Base-by-base conservation (phyloP, 768 basidiomycete species). In the Rhodosporidiobolus odoratus region DNA sequence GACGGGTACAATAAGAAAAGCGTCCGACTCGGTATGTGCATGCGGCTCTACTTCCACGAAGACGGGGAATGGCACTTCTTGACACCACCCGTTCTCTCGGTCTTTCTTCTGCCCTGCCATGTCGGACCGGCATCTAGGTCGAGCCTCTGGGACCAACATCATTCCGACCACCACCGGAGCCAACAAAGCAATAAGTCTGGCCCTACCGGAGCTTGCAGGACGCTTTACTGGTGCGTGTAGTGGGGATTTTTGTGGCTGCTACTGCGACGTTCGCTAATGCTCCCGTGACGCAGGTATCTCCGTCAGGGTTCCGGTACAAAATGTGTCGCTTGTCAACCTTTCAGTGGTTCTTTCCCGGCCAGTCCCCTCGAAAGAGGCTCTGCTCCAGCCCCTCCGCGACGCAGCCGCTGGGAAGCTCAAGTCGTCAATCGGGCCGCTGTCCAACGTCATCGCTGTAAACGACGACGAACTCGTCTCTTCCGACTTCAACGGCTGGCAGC, bases 381-480 rank as follows among this genome's bases (percentile, higher is more conserved):
- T 81, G 17, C 76, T 81, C 43, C 59, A 57, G 34, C 77, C 79
- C 2, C 76, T 80, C 58, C 76, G 80, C 30, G 67, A 68, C 16
- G 79, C 78, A 2, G 76, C 77, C 3, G 50, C 65, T 1, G 67
- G 68, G 47, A n/a, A 48, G 17, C 30, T 41, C n/a, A 32, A 65
- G 61, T 27, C 12, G 35, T 37, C 62, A 52, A 50, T 56, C 40
- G 66, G 70, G 37, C 60, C 75, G n/a, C 34, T 77, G 17, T 45
- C 30, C 21, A 72, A 69, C 21, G 78, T 80, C 15, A 62, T 80
- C 43, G 67, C 72, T 12, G 79, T 81, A 19, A 74, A 68, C 53
- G 80, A 81, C 62, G 77, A 78, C 37, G 79, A 81, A 73, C 76
- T 81, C 54, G 80, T 81, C 23, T 78, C 77, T 47, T 76, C 74